Percentiles rank a stretch among this genome's conserved stretches.
Evolutionary conservation across 2,329 filamentous ascomycete species (phyloP).

Genomic region (Neurospora sp.): DNA sequence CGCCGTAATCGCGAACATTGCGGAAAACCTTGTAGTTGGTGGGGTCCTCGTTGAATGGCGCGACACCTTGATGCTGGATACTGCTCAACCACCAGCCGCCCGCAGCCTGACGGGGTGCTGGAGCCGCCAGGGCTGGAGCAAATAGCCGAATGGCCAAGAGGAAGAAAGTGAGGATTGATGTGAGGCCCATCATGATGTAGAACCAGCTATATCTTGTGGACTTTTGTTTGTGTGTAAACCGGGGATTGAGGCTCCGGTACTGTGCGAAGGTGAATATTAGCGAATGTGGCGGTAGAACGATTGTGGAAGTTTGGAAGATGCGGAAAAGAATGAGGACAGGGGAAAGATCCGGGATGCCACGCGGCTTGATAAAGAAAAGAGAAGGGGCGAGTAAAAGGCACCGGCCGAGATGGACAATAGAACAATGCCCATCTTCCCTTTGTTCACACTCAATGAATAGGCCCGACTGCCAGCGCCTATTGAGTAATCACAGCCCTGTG

Average conservation of each 20-base stretch:
- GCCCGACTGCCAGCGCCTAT: neutral
- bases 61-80: constrained; percentile 59
- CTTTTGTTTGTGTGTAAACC: constrained; percentile 2
- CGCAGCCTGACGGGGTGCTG: constrained; percentile 23
- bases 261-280: neutral
- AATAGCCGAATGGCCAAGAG: constrained; percentile 35
- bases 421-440: neutral
- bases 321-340: neutral
- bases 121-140: constrained; percentile 24
- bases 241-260: neutral
- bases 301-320: neutral
- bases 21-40: constrained; percentile 62
- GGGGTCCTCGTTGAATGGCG: constrained; percentile 46
- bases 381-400: neutral
- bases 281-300: neutral
- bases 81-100: constrained; percentile 60
- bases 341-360: neutral
- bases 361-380: neutral
- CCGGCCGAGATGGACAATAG: neutral
- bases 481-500: neutral
- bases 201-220: constrained; percentile 22
- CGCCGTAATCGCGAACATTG: constrained; percentile 69
- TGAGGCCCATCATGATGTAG: constrained; percentile 34
- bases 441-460: neutral
- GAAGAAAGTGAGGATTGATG: constrained; percentile 31